Evolutionary conservation across 169 alveolate species (phyloP).

Genomic region (Cryptosporidium ryanae): DNA sequence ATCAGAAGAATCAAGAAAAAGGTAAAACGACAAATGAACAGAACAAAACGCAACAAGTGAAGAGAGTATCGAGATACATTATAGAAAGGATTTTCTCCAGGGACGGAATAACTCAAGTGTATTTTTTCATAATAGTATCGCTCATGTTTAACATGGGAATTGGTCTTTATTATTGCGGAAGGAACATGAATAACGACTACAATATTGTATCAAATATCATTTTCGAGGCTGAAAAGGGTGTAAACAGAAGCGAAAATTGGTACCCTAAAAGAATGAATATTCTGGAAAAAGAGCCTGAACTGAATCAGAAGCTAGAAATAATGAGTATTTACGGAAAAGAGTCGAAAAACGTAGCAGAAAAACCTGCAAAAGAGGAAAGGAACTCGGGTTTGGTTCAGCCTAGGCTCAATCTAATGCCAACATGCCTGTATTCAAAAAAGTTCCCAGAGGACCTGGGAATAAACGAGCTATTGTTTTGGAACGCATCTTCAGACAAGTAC

Average conservation of each 20-base stretch:
- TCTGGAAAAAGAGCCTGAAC: not conserved
- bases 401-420: conserved; percentile 10
- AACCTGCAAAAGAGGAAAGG: not conserved
- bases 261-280: not conserved
- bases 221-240: not conserved
- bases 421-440: conserved; percentile 30
- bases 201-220: conserved; percentile 13
- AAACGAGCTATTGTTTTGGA: conserved; percentile 45
- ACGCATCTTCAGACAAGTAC: conserved; percentile 22
- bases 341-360: not conserved
- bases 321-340: not conserved
- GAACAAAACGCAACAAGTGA: not conserved
- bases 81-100: conserved; percentile 17
- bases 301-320: not conserved
- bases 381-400: not conserved
- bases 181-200: conserved; percentile 10
- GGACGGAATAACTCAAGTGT: conserved; percentile 24
- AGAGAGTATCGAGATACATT: not conserved
- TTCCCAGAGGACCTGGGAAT: conserved; percentile 14
- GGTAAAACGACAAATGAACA: no score
- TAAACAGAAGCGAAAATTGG: no score
- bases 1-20: no score
- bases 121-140: conserved; percentile 6
- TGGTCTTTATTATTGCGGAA: conserved; percentile 37
- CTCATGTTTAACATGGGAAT: conserved; percentile 28